Evolutionary conservation across 768 basidiomycete species (phyloP).

Genomic region (Cystobasidium tubakii): DNA sequence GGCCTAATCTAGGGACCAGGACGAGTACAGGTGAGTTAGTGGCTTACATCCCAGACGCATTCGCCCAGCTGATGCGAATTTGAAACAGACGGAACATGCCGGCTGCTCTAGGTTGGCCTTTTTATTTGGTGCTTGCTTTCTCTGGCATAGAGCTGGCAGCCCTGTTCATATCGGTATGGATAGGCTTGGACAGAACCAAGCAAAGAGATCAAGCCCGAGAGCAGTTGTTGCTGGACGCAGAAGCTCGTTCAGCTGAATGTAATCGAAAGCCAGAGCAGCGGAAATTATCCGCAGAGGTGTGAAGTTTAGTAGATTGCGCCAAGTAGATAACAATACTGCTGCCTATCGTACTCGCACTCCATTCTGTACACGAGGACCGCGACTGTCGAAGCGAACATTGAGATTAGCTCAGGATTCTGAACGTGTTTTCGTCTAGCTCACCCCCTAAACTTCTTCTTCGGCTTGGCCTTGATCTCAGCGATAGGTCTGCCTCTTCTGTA

Average conservation of each 20-base stretch:
- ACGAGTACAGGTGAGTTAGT: too few relatives aligned
- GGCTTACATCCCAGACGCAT: too few relatives aligned
- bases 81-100: too few relatives aligned
- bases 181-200: not conserved
- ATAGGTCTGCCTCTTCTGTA: constrained; percentile 10
- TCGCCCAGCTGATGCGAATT: too few relatives aligned
- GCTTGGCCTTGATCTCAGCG: constrained; percentile 13
- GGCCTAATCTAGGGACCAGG: too few relatives aligned
- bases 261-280: not conserved
- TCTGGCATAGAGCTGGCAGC: not conserved
- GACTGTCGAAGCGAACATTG: not conserved
- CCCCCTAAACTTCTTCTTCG: constrained; percentile 34
- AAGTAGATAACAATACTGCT: not conserved
- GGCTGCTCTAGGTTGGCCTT: not conserved
- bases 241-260: not conserved
- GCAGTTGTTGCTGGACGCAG: not conserved
- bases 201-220: not conserved
- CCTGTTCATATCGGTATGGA: not conserved
- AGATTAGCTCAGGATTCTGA: not conserved
- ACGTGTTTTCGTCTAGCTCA: not conserved
- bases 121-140: not conserved
- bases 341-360: constrained; percentile 24
- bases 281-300: not conserved
- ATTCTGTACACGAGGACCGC: constrained; percentile 32
- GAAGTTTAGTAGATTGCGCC: not conserved